Evolutionary conservation across 305 asterid species (phyloP).

Genomic region (Fraxinus xanthoxyloides): DNA sequence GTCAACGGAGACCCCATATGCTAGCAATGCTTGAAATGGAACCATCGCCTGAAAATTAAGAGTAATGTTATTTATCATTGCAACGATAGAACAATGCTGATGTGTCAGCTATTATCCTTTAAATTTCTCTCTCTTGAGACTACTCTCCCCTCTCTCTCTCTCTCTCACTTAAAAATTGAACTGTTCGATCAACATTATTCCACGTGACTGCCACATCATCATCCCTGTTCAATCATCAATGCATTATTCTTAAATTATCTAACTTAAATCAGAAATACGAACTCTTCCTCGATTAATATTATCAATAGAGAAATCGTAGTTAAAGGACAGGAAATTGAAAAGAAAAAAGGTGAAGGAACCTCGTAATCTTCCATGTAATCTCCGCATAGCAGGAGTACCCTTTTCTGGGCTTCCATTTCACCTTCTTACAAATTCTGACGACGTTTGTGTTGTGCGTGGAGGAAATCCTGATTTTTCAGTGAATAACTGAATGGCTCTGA

Average conservation of each 20-base stretch:
- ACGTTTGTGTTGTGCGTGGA: constrained; percentile 19
- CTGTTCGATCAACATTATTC: no score
- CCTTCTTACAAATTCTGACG: neutral
- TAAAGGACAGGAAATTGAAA: neutral
- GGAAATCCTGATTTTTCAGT: constrained; percentile 10
- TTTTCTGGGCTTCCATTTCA: constrained; percentile 53
- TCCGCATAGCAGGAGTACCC: constrained; percentile 76
- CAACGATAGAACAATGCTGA: no score
- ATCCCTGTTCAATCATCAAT: no score
- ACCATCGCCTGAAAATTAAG: constrained; percentile 77
- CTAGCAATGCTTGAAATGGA: constrained; percentile 86
- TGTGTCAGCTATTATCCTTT: no score
- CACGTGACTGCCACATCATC: no score
- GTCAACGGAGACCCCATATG: constrained; percentile 82
- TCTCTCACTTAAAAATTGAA: no score
- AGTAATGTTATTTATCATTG: neutral
- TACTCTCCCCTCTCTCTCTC: no score
- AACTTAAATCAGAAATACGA: neutral
- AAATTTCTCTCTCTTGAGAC: no score
- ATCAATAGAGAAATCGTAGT: neutral
- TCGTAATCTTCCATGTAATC: constrained; percentile 90
- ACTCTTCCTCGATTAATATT: neutral
- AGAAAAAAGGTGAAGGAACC: constrained; percentile 32
- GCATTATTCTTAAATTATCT: neutral
- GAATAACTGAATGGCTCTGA: neutral